Evolutionary conservation across 768 basidiomycete species (phyloP).

Genomic region (Trametes villosa): DNA sequence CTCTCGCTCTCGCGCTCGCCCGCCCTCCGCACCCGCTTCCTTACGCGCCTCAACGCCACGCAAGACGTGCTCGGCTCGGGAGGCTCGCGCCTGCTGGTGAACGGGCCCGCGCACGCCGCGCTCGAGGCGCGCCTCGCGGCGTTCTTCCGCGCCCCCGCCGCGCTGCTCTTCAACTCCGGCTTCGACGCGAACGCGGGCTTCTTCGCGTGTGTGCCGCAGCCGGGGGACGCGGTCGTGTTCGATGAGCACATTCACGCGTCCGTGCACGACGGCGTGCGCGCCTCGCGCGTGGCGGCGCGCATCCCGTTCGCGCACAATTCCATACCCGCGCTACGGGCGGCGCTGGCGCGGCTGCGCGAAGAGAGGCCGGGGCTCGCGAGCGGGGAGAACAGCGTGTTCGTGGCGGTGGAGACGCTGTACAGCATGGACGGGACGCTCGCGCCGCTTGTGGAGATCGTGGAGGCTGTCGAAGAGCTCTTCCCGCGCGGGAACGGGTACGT

Average conservation of each 20-base stretch:
- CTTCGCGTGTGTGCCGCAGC: conserved; percentile 79
- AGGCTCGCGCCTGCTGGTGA: conserved; percentile 85
- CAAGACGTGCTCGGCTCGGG: conserved; percentile 82
- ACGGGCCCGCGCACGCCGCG: conserved; percentile 66
- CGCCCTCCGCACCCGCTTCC: conserved; percentile 59
- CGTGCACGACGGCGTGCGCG: conserved; percentile 89
- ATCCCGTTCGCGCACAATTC: conserved; percentile 77
- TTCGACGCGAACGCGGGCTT: conserved; percentile 92
- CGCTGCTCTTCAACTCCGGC: conserved; percentile 89
- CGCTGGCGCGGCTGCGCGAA: conserved; percentile 47
- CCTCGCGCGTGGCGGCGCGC: conserved; percentile 47
- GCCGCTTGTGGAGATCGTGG: conserved; percentile 70
- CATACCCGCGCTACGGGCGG: conserved; percentile 48
- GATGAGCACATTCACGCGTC: conserved; percentile 92
- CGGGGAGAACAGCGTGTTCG: conserved; percentile 61
- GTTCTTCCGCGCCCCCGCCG: conserved; percentile 66
- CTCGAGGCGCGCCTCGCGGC: conserved; percentile 70
- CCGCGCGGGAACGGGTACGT: conserved; percentile 70
- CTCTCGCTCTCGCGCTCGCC: conserved; percentile 75
- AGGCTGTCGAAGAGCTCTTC: conserved; percentile 61
- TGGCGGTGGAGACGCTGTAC: conserved; percentile 89
- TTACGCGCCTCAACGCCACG: conserved; percentile 51
- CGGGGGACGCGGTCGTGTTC: conserved; percentile 75
- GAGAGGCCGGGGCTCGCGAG: conserved; percentile 41
- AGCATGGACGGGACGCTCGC: conserved; percentile 96